Base-by-base conservation (phyloP, 768 basidiomycete species). In the Agrocybe praecox region DNA sequence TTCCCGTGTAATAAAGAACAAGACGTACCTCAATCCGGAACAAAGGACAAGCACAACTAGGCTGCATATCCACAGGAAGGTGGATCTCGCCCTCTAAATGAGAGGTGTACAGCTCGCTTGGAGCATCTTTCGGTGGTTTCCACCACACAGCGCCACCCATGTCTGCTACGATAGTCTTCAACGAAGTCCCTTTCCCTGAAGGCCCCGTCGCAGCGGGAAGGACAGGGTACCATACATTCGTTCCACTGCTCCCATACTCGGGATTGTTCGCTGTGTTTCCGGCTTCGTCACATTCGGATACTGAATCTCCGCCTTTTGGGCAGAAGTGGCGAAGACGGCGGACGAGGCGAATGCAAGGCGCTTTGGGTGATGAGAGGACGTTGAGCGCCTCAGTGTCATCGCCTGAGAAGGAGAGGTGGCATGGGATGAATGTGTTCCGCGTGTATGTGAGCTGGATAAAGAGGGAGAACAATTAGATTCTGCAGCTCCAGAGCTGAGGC, bases 381-480 rank as follows among this genome's bases (percentile, higher is more conserved):
- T 59, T 55, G 3, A 67, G 55, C 8, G 58, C 60, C 23, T 65
- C 58, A 11, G 49, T n/a, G 46, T 66, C 61, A 11, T 55, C 33
- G 52, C 65, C 61, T n/a, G 42, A 43, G 17, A 67, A 49, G 6
- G 52, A 54, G 15, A 68, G n/a, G 49, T 63, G 62, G 53, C 67
- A 68, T 17, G 69, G 65, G 19, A 71, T 67, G 17, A 63, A 56
- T n/a, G 65, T 62, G 3, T 67, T 67, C 22, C 67, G 57, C 2
- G 68, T 64, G 53, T 71, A 71, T 4, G 56, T 57, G 4, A 67
- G 49, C 68, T 67, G 33, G n/a, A 18, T n/a, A 47, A 49, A 10
- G 34, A 8, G 15, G 21, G 5, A 19, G 7, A 47, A 21, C 29
- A 14, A 15, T 24, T 14, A 36, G 0, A 11, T 12, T 14, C 14